Percentiles rank a stretch among this genome's conserved stretches.
These are phyloP conservation scores for Pythium insidiosum DNA, from an alignment of 352 stramenopile genomes.

Conservation along the genomic window DNA sequence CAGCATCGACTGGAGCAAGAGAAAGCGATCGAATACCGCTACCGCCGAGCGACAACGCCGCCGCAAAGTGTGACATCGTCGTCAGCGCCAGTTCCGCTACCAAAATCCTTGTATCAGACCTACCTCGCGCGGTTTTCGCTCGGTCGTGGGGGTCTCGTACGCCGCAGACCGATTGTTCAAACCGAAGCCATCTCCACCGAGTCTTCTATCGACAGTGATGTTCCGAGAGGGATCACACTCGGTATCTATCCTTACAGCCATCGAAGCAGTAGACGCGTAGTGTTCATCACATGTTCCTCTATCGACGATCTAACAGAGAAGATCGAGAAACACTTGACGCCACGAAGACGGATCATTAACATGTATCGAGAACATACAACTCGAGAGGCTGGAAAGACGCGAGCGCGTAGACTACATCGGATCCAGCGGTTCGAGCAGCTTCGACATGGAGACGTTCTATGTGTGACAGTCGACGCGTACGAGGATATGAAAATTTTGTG, in stretches of 20 bases:
- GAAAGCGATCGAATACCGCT: conserved; percentile 13
- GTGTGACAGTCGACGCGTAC: conserved; percentile 45
- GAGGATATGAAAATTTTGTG: conserved; percentile 69
- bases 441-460: conserved; percentile 44
- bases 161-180: too few relatives aligned
- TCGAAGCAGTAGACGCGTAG: conserved; percentile 18
- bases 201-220: too few relatives aligned
- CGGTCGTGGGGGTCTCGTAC: too few relatives aligned
- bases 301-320: conserved; percentile 31
- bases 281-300: conserved; percentile 43
- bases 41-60: conserved; percentile 7
- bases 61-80: too few relatives aligned
- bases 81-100: too few relatives aligned
- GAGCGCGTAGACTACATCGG: conserved; percentile 25
- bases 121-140: conserved; percentile 4
- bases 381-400: neutral
- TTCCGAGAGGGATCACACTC: too few relatives aligned
- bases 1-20: conserved; percentile 8
- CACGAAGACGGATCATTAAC: conserved; percentile 17
- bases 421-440: conserved; percentile 31
- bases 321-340: conserved; percentile 13
- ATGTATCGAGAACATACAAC: conserved; percentile 38
- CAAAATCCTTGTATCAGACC: too few relatives aligned
- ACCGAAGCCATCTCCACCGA: too few relatives aligned
- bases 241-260: conserved; percentile 36